Conservation (phyloP, 169 alveolate genomes). For the Plasmodium gonderi region DNA sequence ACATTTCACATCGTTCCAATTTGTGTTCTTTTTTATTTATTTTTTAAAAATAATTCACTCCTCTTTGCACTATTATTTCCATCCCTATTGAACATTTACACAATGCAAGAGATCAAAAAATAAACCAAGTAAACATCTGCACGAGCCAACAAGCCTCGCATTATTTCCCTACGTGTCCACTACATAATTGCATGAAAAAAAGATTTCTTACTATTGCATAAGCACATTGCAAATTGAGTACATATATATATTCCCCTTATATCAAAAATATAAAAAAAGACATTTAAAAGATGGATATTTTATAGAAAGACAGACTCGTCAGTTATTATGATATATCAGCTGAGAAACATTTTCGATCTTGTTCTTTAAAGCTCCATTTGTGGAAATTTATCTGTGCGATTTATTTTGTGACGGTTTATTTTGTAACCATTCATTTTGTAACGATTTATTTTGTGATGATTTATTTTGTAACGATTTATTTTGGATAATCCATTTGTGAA, state of each 20-base stretch:
- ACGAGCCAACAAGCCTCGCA: not conserved
- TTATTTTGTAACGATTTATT: not conserved
- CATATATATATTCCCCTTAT: not conserved
- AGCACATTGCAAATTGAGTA: no score
- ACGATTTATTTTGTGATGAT: not conserved
- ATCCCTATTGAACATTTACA: not conserved
- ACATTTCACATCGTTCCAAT: not conserved
- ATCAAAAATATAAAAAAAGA: not conserved
- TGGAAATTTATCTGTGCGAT: not conserved
- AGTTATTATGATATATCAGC: slow-evolving; percentile 33
- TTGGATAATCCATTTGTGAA: not conserved
- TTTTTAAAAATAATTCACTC: no score
- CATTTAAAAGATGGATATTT: slow-evolving; percentile 29
- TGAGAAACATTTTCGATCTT: slow-evolving; percentile 46
- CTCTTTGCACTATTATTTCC: no score
- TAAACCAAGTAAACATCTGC: not conserved
- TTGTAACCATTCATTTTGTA: not conserved
- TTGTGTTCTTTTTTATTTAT: no score
- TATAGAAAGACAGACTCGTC: slow-evolving; percentile 25
- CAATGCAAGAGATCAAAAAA: not conserved
- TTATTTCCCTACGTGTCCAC: not conserved
- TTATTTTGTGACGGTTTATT: not conserved
- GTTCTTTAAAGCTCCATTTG: slow-evolving; percentile 9
- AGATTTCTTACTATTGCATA: not conserved
- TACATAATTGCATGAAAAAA: not conserved